A percentile compares a stretch with the other conserved stretches of the same genome.
Conservation (phyloP, 2,329 filamentous ascomycete genomes). For the Cladosporium sp. region DNA sequence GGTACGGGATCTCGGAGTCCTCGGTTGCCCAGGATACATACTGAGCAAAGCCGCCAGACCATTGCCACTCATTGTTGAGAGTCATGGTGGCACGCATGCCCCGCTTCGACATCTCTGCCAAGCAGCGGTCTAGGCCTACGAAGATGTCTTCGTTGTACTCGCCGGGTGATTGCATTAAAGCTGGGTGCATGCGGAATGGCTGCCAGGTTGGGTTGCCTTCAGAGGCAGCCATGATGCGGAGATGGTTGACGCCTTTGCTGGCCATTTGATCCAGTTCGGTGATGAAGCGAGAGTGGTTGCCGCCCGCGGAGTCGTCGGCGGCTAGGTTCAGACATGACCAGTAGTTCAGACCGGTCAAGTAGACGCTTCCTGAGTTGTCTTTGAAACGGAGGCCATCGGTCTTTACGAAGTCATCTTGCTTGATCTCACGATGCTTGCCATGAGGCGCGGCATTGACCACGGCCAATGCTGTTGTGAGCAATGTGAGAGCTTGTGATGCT, state of each 20-base stretch:
- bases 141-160: constrained; percentile 45
- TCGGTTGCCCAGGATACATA: constrained; percentile 43
- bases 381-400: constrained; percentile 39
- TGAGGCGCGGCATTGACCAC: constrained; percentile 6
- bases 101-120: constrained; percentile 44
- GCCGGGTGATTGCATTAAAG: constrained; percentile 41
- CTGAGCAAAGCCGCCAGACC: constrained; percentile 43
- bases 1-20: constrained; percentile 41
- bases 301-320: constrained; percentile 39
- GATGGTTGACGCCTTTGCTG: constrained; percentile 43
- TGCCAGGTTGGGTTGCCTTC: constrained; percentile 43
- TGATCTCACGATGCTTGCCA: constrained; percentile 14
- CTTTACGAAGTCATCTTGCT: constrained; percentile 40
- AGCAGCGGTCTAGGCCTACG: constrained; percentile 41
- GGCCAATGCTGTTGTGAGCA: background rate
- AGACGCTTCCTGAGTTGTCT: constrained; percentile 37
- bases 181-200: constrained; percentile 44
- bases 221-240: constrained; percentile 45
- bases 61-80: constrained; percentile 44
- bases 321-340: constrained; percentile 47
- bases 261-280: constrained; percentile 46
- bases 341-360: constrained; percentile 45
- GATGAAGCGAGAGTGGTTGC: constrained; percentile 42
- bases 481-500: background rate
- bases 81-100: constrained; percentile 47